These are phyloP conservation scores for Solanum bukasovii DNA, from an alignment of 257 asterid species.

Conservation along the genomic window DNA sequence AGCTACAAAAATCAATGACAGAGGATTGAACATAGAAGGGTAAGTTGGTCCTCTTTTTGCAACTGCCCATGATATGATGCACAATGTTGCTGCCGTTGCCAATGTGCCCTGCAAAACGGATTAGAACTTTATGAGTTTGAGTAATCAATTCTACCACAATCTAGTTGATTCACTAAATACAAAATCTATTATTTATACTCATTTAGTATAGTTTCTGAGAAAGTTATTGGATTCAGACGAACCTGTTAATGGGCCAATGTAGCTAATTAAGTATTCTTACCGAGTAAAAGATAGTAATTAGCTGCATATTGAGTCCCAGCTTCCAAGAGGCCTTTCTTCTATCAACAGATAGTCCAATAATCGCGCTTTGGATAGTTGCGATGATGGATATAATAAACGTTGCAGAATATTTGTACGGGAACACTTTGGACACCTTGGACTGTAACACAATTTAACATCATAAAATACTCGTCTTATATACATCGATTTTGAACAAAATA, in stretches of 20 bases:
- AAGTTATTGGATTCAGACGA: too few relatives aligned
- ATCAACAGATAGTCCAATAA: slow-evolving; percentile 36
- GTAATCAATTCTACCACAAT: background rate
- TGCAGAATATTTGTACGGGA: slow-evolving; percentile 36
- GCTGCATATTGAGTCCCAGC: slow-evolving; percentile 40
- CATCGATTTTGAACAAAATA: background rate
- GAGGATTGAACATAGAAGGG: slow-evolving; percentile 69
- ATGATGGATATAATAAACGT: slow-evolving; percentile 26
- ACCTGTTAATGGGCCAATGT: background rate
- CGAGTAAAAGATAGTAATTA: slow-evolving; percentile 47
- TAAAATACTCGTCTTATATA: background rate
- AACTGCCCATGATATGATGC: slow-evolving; percentile 38
- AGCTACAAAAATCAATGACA: slow-evolving; percentile 32
- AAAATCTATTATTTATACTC: background rate
- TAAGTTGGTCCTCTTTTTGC: slow-evolving; percentile 51
- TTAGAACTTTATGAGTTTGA: background rate
- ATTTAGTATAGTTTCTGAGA: background rate
- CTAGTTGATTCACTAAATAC: background rate
- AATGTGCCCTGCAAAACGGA: slow-evolving; percentile 30
- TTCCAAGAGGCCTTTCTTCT: slow-evolving; percentile 28
- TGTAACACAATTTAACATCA: background rate
- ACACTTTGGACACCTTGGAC: slow-evolving; percentile 38
- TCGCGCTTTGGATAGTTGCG: slow-evolving; percentile 31
- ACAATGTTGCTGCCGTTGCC: slow-evolving; percentile 43
- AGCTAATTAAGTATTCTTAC: slow-evolving; percentile 9